Evolutionary conservation across 495 filamentous ascomycete genomes (phyloP), one percentile per base, ranked within the genome.

Genomic region (Penicillium macrosclerotiorum): DNA sequence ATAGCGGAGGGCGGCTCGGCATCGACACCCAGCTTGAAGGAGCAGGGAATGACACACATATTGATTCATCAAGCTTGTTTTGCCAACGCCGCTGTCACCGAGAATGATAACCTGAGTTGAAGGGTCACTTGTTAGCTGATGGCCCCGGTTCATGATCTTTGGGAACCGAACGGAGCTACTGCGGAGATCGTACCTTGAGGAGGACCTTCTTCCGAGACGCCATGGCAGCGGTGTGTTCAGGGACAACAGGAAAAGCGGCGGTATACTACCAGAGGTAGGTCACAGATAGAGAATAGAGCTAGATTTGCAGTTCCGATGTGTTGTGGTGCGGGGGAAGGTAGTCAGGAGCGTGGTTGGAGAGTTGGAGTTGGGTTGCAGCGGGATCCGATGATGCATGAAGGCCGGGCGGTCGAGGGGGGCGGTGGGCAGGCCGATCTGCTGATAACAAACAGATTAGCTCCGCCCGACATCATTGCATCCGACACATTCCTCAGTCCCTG

Each of bases 31-130:
- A 9, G 14, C 18, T 41, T 42, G 26, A 8, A 34, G 41, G 33
- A 19, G 18, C 22, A 31, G 27, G 45, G 33, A 30, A 50, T 31
- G 49, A 76, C 88, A 60, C 82, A 97, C 93, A 85, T 97, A 99
- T 97, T 99, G 93, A 74, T 97, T 99, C 93, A 99, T 97, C 79
- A 99, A 83, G 69, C 89, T 95, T 40, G 94, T 99, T 78, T 99
- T 99, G 52, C 93, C 93, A 34, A 99, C 93, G 63, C 93, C 93
- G 68, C 90, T 96, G 65, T 97, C 93, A 53, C 93, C 93, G 47
- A 99, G 81, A 64, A 99, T 97, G 56, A 98, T 97, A 51, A 98
- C 90, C 92, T 96, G 53, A 45, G 8, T n/a, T 20, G 18, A 35
- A 31, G 26, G 35, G 13, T 18, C 13, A 1, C 5, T 26, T 32